A percentile compares a stretch with the other conserved stretches of the same genome.
These are phyloP conservation scores for Gloeopeniophorella convolvens DNA, from an alignment of 768 basidiomycete genomes.

Conservation along the genomic window DNA sequence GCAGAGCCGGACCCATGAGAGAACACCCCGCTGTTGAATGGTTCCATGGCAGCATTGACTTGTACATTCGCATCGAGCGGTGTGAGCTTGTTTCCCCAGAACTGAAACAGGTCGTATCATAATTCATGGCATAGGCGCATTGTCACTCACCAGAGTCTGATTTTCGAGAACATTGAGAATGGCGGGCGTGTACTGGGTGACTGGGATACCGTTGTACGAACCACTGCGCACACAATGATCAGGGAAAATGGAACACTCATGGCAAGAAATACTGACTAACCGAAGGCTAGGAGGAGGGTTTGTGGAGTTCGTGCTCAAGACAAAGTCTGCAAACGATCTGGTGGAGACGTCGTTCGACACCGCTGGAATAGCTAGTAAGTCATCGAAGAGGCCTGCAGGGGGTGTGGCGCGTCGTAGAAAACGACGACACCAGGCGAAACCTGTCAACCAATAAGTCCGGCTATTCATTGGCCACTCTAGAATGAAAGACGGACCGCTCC, in stretches of 20 bases:
- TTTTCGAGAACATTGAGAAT: conserved; percentile 36
- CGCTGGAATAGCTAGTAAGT: conserved; percentile 35
- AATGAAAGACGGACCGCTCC: conserved; percentile 32
- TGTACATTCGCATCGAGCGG: conserved; percentile 30
- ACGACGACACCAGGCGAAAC: conserved; percentile 16
- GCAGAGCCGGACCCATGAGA: conserved; percentile 34
- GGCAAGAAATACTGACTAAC: conserved; percentile 1
- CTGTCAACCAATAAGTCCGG: conserved; percentile 27
- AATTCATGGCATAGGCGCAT: neutral
- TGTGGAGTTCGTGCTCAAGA: conserved; percentile 27
- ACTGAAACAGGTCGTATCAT: conserved; percentile 26
- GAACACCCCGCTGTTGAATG: conserved; percentile 36
- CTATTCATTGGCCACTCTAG: conserved; percentile 24
- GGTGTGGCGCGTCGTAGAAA: conserved; percentile 50
- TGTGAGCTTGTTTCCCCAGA: conserved; percentile 33
- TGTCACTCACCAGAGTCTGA: conserved; percentile 32
- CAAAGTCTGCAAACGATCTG: conserved; percentile 31
- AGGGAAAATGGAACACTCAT: neutral
- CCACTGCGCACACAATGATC: neutral
- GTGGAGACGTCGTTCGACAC: conserved; percentile 31
- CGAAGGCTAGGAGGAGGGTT: conserved; percentile 25
- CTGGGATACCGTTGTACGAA: conserved; percentile 33
- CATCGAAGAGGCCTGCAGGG: conserved; percentile 43
- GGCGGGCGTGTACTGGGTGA: conserved; percentile 28
- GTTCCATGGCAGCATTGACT: conserved; percentile 39